Conservation (phyloP, 2,329 filamentous ascomycete genomes). For the Fusarium buharicum region DNA sequence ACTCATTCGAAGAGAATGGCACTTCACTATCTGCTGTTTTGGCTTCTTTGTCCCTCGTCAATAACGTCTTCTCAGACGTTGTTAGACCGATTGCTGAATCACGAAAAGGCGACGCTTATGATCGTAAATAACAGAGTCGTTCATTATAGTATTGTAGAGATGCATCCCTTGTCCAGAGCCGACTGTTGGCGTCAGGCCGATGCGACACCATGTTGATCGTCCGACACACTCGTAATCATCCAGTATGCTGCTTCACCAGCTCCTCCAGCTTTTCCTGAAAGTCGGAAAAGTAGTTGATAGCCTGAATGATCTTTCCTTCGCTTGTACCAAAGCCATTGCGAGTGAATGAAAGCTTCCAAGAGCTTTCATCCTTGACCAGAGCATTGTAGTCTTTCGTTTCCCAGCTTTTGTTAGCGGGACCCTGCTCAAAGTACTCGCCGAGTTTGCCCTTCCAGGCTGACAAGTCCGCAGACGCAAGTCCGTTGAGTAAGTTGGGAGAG, state of each 20-base stretch:
- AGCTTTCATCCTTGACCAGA: conserved; percentile 54
- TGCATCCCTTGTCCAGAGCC: conserved; percentile 14
- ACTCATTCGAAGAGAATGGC: neutral
- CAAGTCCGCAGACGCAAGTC: conserved; percentile 54
- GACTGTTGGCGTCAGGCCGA: neutral
- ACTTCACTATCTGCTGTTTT: neutral
- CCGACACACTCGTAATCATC: neutral
- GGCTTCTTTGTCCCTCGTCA: conserved; percentile 19
- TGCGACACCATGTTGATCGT: neutral
- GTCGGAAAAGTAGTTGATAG: conserved; percentile 67
- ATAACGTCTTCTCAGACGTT: neutral
- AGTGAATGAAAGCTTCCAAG: conserved; percentile 63
- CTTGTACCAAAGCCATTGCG: conserved; percentile 58
- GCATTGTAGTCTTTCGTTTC: conserved; percentile 37
- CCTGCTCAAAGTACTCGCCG: conserved; percentile 46
- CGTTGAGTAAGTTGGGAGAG: conserved; percentile 61
- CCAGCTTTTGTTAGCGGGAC: conserved; percentile 45
- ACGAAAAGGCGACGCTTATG: conserved; percentile 5
- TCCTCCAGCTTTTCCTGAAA: conserved; percentile 64
- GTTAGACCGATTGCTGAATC: conserved; percentile 3
- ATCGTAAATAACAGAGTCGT: conserved; percentile 8
- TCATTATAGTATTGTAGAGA: conserved; percentile 22
- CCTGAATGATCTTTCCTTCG: conserved; percentile 63
- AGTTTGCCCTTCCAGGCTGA: conserved; percentile 48
- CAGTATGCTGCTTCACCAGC: conserved; percentile 47